phyloP scores from a whole-genome alignment of 352 stramenopile genomes.

The Phytopythium montanum region DNA sequence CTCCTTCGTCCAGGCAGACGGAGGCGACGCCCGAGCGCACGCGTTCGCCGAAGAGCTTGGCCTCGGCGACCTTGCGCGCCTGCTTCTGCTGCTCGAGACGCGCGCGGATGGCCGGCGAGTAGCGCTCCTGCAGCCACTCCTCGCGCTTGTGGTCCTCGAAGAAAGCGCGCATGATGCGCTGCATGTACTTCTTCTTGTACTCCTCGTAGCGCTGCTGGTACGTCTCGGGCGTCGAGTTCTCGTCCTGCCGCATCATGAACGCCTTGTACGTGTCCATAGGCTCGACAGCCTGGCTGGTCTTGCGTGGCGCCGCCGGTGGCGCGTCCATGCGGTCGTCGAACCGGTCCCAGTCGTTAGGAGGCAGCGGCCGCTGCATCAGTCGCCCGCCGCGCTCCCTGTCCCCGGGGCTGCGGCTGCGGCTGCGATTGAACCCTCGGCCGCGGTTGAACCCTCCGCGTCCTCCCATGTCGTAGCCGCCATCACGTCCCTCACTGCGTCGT shows the following conservation, averaged over 20 bases:
- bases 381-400: constrained; percentile 2
- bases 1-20: constrained; percentile 63
- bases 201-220: constrained; percentile 87
- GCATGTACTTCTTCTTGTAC: constrained; percentile 87
- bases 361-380: constrained; percentile 8
- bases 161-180: constrained; percentile 75
- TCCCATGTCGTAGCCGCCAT: constrained; percentile 24
- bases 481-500: constrained; percentile 27
- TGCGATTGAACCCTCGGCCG: constrained; percentile 19
- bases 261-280: constrained; percentile 84
- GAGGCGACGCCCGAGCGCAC: constrained; percentile 42
- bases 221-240: constrained; percentile 73
- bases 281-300: constrained; percentile 30
- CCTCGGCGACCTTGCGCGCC: constrained; percentile 63
- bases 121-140: constrained; percentile 85
- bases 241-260: constrained; percentile 87
- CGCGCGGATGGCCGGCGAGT: constrained; percentile 71
- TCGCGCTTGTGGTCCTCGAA: constrained; percentile 84
- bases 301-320: not conserved
- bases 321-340: constrained; percentile 26
- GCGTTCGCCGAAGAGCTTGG: constrained; percentile 71
- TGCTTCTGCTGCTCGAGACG: constrained; percentile 63
- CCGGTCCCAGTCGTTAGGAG: constrained; percentile 13
- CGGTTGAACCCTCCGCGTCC: constrained; percentile 20
- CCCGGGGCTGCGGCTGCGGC: constrained; percentile 21